Conservation (phyloP, 2,329 filamentous ascomycete genomes). For the Fusarium sp. region DNA sequence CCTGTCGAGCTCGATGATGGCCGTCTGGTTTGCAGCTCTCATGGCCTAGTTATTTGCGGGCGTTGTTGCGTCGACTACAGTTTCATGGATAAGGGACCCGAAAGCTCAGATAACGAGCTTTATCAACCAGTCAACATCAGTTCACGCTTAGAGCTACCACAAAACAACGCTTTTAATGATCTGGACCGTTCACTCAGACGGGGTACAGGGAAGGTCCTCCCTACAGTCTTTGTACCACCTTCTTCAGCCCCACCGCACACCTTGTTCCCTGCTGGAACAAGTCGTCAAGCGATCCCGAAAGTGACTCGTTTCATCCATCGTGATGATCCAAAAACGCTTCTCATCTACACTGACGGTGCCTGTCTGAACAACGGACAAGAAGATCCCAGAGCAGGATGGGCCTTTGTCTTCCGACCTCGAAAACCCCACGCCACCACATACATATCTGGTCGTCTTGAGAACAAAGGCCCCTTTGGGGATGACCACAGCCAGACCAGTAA, state of each 20-base stretch:
- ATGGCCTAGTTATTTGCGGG: slow-evolving; percentile 49
- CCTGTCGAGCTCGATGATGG: slow-evolving; percentile 36
- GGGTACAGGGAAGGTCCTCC: slow-evolving; percentile 25
- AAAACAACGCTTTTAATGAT: no score
- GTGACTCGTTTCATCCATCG: slow-evolving; percentile 14
- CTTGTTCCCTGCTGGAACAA: neutral
- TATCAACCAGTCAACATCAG: neutral
- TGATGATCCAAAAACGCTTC: slow-evolving; percentile 30
- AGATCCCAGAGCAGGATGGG: slow-evolving; percentile 55
- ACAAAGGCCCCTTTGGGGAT: slow-evolving; percentile 55
- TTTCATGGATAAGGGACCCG: slow-evolving; percentile 47
- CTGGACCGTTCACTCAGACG: neutral
- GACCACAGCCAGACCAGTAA: slow-evolving; percentile 58
- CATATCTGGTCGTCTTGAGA: slow-evolving; percentile 54
- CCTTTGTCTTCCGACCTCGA: slow-evolving; percentile 46
- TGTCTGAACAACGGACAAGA: slow-evolving; percentile 57
- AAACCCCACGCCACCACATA: neutral
- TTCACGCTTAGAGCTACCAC: no score
- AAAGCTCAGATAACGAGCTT: neutral
- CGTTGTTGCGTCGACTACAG: slow-evolving; percentile 52
- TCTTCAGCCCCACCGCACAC: neutral
- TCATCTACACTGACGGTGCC: slow-evolving; percentile 60
- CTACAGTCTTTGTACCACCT: slow-evolving; percentile 27
- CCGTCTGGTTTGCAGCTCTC: slow-evolving; percentile 51
- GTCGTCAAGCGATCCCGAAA: rapidly evolving